Evolutionary conservation across 176 grass and related monocot species (phyloP).

Genomic region (Carex parvula): DNA sequence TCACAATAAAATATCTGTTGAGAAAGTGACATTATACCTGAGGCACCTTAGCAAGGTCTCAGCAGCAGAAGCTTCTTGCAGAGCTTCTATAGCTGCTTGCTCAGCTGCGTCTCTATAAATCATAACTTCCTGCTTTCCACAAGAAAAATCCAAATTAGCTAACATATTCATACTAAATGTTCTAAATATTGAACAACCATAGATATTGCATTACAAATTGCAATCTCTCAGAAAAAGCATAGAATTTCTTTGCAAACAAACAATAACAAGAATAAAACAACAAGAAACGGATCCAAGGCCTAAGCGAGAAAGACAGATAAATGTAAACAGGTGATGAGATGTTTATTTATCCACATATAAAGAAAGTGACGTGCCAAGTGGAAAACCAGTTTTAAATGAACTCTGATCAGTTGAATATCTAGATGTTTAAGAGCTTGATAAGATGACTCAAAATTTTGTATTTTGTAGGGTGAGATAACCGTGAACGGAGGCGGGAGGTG

Average conservation of each 20-base stretch:
- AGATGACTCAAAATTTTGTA: not conserved
- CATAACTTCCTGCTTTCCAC: constrained; percentile 48
- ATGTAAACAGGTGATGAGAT: not conserved
- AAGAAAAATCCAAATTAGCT: constrained; percentile 10
- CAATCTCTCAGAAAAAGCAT: not conserved
- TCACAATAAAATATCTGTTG: not conserved
- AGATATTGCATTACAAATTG: not conserved
- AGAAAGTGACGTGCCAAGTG: not conserved
- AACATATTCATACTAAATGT: not conserved
- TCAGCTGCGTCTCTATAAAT: constrained; percentile 63
- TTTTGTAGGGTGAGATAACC: not conserved
- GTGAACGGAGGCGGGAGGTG: not conserved
- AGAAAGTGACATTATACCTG: constrained; percentile 37
- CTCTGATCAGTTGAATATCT: not conserved
- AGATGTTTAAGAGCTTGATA: not conserved
- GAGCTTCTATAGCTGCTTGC: constrained; percentile 66
- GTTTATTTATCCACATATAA: not conserved
- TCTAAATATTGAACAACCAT: not conserved
- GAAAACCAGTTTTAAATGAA: not conserved
- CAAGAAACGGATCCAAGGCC: constrained; percentile 3
- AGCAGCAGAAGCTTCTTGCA: constrained; percentile 59
- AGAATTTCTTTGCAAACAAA: not conserved
- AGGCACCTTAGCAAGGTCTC: constrained; percentile 63
- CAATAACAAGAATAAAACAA: not conserved
- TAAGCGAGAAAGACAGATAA: constrained; percentile 8